phyloP scores from a whole-genome alignment of 257 asterid genomes.

The Ballota nigra region DNA sequence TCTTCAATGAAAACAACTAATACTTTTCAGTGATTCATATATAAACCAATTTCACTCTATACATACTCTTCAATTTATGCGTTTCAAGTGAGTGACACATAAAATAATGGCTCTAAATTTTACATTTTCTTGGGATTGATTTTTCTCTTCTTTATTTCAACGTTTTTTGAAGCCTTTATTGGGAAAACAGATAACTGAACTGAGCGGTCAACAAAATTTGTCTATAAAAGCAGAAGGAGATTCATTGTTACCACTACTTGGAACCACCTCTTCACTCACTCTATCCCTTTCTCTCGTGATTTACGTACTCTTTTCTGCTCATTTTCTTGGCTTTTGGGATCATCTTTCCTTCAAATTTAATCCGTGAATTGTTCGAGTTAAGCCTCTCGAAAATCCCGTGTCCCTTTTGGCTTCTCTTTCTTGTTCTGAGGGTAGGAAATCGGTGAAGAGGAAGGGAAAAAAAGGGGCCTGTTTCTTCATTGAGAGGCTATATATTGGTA shows the following conservation, averaged over 20 bases:
- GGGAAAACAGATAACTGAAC: neutral
- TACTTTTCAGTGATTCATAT: too few species aligned
- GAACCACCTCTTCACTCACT: neutral
- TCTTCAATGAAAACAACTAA: too few species aligned
- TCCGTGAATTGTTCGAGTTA: conserved; percentile 43
- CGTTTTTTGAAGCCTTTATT: too few species aligned
- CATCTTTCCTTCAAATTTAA: conserved; percentile 23
- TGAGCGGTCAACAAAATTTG: neutral
- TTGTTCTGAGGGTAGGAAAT: conserved; percentile 12
- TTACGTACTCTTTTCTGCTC: neutral
- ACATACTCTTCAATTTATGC: too few species aligned
- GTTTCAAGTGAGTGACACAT: too few species aligned
- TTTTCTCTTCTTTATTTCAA: neutral
- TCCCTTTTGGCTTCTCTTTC: conserved; percentile 16
- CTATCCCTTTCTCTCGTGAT: neutral
- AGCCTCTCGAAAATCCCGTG: conserved; percentile 44
- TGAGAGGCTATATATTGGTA: conserved; percentile 23
- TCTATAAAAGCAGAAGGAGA: neutral
- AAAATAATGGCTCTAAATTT: too few species aligned
- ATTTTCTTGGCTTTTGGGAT: conserved; percentile 9
- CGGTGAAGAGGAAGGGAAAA: conserved; percentile 3
- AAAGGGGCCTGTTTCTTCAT: neutral
- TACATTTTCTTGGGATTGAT: neutral
- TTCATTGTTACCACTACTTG: neutral
- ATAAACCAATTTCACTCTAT: too few species aligned